phyloP scores from a whole-genome alignment of 1,284 basidiomycete genomes.

The Ustilago nuda region DNA sequence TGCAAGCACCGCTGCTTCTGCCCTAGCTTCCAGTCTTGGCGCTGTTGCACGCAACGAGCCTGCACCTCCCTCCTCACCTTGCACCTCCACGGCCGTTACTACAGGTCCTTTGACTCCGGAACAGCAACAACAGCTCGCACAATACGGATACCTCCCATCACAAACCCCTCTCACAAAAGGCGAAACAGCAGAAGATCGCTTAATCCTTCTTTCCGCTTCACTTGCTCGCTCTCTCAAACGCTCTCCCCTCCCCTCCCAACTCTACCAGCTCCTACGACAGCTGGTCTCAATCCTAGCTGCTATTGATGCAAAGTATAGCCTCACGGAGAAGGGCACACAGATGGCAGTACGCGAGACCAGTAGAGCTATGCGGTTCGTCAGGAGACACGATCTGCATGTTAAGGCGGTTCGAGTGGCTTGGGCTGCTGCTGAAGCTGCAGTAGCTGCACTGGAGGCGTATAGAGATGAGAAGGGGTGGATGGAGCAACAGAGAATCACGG shows the following conservation, averaged over 20 bases:
- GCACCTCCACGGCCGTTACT: neutral
- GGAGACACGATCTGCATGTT: conserved; percentile 52
- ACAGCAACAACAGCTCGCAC: conserved; percentile 24
- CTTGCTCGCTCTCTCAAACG: conserved; percentile 51
- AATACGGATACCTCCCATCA: conserved; percentile 7
- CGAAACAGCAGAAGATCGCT: conserved; percentile 43
- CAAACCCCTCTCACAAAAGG: too few relatives aligned
- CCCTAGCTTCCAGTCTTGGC: conserved; percentile 44
- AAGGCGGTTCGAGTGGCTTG: conserved; percentile 47
- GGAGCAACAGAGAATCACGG: conserved; percentile 15
- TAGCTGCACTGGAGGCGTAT: conserved; percentile 55
- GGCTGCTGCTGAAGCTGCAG: conserved; percentile 50
- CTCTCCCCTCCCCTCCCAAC: conserved; percentile 49
- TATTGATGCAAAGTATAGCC: conserved; percentile 31
- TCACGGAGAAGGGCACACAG: conserved; percentile 44
- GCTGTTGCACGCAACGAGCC: conserved; percentile 28
- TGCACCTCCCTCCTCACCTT: neutral
- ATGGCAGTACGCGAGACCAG: conserved; percentile 46
- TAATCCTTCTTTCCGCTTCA: conserved; percentile 48
- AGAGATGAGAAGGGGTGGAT: conserved; percentile 45
- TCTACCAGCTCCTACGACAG: conserved; percentile 36
- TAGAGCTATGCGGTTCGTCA: conserved; percentile 43
- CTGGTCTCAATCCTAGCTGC: conserved; percentile 38
- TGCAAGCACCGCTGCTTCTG: conserved; percentile 47
- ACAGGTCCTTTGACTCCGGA: conserved; percentile 15